A percentile compares a stretch with the other conserved stretches of the same genome.
phyloP scores from a whole-genome alignment of 2,329 filamentous ascomycete genomes.

The Blastomyces gilchristii region DNA sequence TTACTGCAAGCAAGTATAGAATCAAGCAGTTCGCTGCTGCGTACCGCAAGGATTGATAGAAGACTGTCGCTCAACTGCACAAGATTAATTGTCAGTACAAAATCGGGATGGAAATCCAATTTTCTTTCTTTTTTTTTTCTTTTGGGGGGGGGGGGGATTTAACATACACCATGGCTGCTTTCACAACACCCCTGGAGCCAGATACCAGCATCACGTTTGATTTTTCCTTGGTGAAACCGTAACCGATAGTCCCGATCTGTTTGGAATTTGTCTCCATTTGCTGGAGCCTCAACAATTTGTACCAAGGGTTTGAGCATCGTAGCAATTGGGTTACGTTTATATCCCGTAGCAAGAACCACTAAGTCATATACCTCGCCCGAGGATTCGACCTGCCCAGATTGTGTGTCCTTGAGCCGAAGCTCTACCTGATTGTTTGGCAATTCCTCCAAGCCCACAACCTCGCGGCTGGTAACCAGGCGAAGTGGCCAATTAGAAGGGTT shows the following conservation, averaged over 20 bases:
- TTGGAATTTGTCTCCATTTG: slow-evolving; percentile 25
- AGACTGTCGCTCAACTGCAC: slow-evolving; percentile 61
- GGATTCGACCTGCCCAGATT: slow-evolving; percentile 9
- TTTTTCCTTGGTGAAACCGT: slow-evolving; percentile 55
- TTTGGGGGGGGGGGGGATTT: background rate
- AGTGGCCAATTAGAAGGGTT: slow-evolving; percentile 71
- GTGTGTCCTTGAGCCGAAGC: slow-evolving; percentile 10
- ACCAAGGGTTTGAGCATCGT: slow-evolving; percentile 51
- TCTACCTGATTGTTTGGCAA: slow-evolving; percentile 33
- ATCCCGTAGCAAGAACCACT: slow-evolving; percentile 80
- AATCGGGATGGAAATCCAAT: background rate
- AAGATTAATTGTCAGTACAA: slow-evolving; percentile 5
- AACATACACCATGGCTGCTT: slow-evolving; percentile 61
- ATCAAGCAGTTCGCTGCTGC: slow-evolving; percentile 15
- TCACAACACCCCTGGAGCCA: slow-evolving; percentile 95
- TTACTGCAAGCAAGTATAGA: slow-evolving; percentile 15
- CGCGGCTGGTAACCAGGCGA: slow-evolving; percentile 61
- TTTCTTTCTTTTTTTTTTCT: background rate
- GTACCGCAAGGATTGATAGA: slow-evolving; percentile 62
- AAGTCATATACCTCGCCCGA: slow-evolving; percentile 55
- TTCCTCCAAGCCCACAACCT: slow-evolving; percentile 51
- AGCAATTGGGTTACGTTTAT: slow-evolving; percentile 67
- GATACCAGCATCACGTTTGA: slow-evolving; percentile 65
- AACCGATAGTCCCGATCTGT: slow-evolving; percentile 73
- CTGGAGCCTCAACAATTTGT: slow-evolving; percentile 8